phyloP scores from a whole-genome alignment of 108 stramenopile genomes.

The Pelagomonas calceolata region DNA sequence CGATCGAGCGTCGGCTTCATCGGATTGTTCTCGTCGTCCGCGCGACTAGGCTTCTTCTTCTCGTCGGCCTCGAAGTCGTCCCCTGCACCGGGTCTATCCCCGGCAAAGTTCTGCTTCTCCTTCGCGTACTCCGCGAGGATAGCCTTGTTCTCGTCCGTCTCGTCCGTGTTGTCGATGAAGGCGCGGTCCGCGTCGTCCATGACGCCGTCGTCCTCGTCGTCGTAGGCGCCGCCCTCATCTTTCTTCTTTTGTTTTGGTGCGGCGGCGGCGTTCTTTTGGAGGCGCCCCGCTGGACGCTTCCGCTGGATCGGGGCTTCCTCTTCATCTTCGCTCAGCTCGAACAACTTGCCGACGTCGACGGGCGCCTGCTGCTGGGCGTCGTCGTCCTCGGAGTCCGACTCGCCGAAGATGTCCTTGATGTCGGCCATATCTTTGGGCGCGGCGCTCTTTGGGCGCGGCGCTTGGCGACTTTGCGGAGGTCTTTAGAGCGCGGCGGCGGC shows the following conservation, averaged over 20 bases:
- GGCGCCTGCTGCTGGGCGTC: not conserved
- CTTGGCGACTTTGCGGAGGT: too few species aligned
- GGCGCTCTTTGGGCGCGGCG: too few species aligned
- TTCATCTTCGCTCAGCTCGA: not conserved
- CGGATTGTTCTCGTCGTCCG: not conserved
- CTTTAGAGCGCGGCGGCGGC: too few species aligned
- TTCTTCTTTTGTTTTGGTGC: not conserved
- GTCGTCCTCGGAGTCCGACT: not conserved
- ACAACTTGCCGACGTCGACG: not conserved
- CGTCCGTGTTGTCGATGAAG: not conserved
- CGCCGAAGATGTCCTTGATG: not conserved
- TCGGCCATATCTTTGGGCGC: not conserved
- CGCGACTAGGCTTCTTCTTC: not conserved
- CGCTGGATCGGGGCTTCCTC: not conserved
- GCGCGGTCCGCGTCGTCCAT: not conserved
- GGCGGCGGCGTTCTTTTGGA: too few species aligned
- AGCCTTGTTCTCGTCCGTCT: not conserved
- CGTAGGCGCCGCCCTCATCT: not conserved
- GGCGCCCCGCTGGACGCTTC: too few species aligned
- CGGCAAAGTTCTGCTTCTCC: conserved; percentile 2
- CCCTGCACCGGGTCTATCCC: not conserved
- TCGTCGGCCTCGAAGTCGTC: not conserved
- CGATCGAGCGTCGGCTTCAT: not conserved
- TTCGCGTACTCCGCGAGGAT: not conserved
- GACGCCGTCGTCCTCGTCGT: not conserved